A percentile compares a stretch with the other conserved stretches of the same genome.
Conservation (phyloP, 2,329 filamentous ascomycete species). For the Myrmaecium sp. region DNA sequence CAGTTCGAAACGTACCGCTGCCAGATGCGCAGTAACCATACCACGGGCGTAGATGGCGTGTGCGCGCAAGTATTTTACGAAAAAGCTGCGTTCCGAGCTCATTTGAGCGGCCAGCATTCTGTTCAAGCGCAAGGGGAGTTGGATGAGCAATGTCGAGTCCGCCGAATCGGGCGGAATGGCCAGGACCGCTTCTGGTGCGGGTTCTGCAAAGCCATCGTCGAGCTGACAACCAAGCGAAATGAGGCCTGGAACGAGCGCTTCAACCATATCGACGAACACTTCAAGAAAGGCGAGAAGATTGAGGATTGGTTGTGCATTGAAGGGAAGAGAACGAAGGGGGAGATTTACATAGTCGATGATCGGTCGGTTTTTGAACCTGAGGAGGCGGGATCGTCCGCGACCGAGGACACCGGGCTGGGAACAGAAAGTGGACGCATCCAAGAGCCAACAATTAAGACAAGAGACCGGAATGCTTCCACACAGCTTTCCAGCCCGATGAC, state of each 20-base stretch:
- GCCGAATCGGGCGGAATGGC: slow-evolving; percentile 46
- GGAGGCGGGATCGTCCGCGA: background rate
- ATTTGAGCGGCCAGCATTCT: slow-evolving; percentile 39
- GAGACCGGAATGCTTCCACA: no score
- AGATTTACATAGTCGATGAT: slow-evolving; percentile 10
- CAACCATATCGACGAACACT: slow-evolving; percentile 63
- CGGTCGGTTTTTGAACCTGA: slow-evolving; percentile 8
- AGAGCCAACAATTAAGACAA: no score
- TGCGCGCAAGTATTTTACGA: slow-evolving; percentile 46
- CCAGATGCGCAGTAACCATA: slow-evolving; percentile 18
- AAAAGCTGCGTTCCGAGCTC: slow-evolving; percentile 41
- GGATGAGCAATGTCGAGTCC: slow-evolving; percentile 32
- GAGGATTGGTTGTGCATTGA: slow-evolving; percentile 37
- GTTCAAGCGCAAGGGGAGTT: slow-evolving; percentile 14
- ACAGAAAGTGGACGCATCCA: no score
- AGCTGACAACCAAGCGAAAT: slow-evolving; percentile 31
- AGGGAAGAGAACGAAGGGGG: slow-evolving; percentile 17
- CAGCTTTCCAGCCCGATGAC: background rate
- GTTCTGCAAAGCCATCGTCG: slow-evolving; percentile 48
- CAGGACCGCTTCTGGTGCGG: slow-evolving; percentile 71
- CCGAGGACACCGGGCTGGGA: background rate
- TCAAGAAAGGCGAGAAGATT: slow-evolving; percentile 40
- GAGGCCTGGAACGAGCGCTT: slow-evolving; percentile 45
- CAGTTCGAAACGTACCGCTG: slow-evolving; percentile 60
- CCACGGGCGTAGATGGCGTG: slow-evolving; percentile 1